phyloP scores from a whole-genome alignment of 768 basidiomycete species.

The Ephemerocybe angulata region DNA sequence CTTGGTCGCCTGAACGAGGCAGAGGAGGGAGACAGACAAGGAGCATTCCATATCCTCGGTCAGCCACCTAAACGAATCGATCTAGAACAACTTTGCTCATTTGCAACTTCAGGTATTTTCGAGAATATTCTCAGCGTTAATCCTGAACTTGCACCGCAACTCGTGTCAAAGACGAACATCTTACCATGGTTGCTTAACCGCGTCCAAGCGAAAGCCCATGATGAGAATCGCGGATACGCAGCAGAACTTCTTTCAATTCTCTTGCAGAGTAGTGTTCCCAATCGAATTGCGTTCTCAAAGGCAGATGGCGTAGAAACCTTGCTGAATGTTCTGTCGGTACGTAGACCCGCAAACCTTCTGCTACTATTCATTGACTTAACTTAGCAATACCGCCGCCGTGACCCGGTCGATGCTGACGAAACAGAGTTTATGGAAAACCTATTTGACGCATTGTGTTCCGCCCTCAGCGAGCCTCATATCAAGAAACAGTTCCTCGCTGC shows the following conservation, averaged over 20 bases:
- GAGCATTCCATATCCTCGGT: slow-evolving; percentile 92
- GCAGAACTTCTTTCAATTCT: slow-evolving; percentile 92
- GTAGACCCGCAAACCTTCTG: slow-evolving; percentile 21
- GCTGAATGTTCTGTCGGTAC: slow-evolving; percentile 77
- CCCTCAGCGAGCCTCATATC: slow-evolving; percentile 70
- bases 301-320: slow-evolving; percentile 74
- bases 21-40: slow-evolving; percentile 89
- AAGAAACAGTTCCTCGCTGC: slow-evolving; percentile 82
- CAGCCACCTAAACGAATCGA: too few species aligned
- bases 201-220: slow-evolving; percentile 66
- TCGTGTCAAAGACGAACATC: slow-evolving; percentile 73
- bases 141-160: slow-evolving; percentile 63
- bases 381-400: slow-evolving; percentile 83
- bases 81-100: neutral
- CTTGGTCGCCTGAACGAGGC: slow-evolving; percentile 81
- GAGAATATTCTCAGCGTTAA: slow-evolving; percentile 90
- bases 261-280: slow-evolving; percentile 68
- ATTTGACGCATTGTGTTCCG: slow-evolving; percentile 87
- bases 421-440: slow-evolving; percentile 97
- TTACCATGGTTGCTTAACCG: slow-evolving; percentile 78
- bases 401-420: slow-evolving; percentile 87
- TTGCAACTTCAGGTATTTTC: slow-evolving; percentile 61
- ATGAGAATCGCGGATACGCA: slow-evolving; percentile 91
- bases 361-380: slow-evolving; percentile 11
- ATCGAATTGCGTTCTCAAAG: slow-evolving; percentile 65